A percentile compares a stretch with the other conserved stretches of the same genome.
Evolutionary conservation across 2,329 filamentous ascomycete species (phyloP).

Genomic region (Talaromyces sp.): DNA sequence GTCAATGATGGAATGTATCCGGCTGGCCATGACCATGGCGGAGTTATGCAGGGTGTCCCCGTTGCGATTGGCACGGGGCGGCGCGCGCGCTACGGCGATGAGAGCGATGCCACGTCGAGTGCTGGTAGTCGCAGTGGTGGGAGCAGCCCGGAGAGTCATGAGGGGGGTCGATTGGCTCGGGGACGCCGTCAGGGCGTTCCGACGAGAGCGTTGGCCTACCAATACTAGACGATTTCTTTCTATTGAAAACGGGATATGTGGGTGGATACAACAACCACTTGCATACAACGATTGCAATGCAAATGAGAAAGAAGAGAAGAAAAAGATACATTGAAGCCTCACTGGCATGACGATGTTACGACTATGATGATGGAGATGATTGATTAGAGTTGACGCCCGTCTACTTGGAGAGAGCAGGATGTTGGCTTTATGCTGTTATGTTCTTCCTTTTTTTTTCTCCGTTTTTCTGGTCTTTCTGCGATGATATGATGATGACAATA

Average conservation of each 20-base stretch:
- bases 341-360: slow-evolving; percentile 13
- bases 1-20: slow-evolving; percentile 88
- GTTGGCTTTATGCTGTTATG: not conserved
- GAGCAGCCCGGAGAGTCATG: slow-evolving; percentile 47
- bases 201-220: slow-evolving; percentile 23
- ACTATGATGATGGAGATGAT: slow-evolving; percentile 10
- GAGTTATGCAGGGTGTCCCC: slow-evolving; percentile 57
- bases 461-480: not conserved
- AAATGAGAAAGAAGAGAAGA: not conserved
- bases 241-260: not conserved
- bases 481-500: slow-evolving; percentile 4
- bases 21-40: slow-evolving; percentile 51
- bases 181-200: slow-evolving; percentile 19
- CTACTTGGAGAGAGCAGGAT: not conserved
- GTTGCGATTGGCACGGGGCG: slow-evolving; percentile 60
- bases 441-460: not conserved
- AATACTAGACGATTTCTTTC: slow-evolving; percentile 1
- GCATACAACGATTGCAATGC: not conserved
- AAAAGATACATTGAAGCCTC: slow-evolving; percentile 10
- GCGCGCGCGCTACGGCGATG: slow-evolving; percentile 28
- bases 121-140: slow-evolving; percentile 51
- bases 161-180: slow-evolving; percentile 17
- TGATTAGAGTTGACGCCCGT: not conserved
- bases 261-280: not conserved
- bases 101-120: slow-evolving; percentile 37